Percentiles rank a stretch among this genome's conserved stretches.
Evolutionary conservation across 805 yeast species (phyloP).

Genomic region (Ogataea siamensis): DNA sequence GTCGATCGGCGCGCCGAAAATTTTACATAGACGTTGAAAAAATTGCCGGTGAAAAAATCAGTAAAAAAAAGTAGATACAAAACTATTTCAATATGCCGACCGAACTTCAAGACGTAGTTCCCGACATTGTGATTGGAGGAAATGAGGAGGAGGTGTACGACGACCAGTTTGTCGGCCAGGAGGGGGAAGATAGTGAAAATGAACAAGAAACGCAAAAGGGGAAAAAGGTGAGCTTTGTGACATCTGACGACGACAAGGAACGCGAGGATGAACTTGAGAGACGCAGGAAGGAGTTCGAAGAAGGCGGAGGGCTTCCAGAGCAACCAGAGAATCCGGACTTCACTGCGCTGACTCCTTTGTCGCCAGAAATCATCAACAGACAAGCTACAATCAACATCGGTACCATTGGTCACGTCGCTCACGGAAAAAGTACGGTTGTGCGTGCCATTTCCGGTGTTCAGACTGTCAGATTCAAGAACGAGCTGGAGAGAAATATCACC

Average conservation of each 20-base stretch:
- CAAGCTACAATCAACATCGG: constrained; percentile 99
- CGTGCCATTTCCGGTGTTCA: constrained; percentile 99
- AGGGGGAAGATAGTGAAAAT: constrained; percentile 39
- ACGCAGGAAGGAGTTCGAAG: constrained; percentile 84
- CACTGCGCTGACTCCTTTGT: constrained; percentile 73
- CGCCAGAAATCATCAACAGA: constrained; percentile 95
- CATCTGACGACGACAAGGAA: constrained; percentile 52
- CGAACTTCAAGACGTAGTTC: constrained; percentile 81
- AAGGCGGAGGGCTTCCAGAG: constrained; percentile 97
- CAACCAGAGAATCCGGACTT: constrained; percentile 92
- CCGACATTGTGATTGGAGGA: constrained; percentile 78
- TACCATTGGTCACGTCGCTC: constrained; percentile 98
- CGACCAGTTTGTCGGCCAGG: constrained; percentile 28
- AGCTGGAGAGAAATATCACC: constrained; percentile 97
- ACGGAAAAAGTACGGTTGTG: constrained; percentile 96
- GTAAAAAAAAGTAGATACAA: constrained; percentile 5
- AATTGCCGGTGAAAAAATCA: constrained; percentile 15
- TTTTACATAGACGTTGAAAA: constrained; percentile 7
- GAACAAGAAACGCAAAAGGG: constrained; percentile 41
- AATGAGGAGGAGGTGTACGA: constrained; percentile 38
- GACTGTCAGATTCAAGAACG: constrained; percentile 98
- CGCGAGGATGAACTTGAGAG: constrained; percentile 68
- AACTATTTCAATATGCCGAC: constrained; percentile 53
- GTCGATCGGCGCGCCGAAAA: constrained; percentile 12
- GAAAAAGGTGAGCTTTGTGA: constrained; percentile 83